Percentiles rank a stretch among this genome's conserved stretches.
These are phyloP conservation scores for Fusarium marasasianum DNA, from an alignment of 2,329 filamentous ascomycete genomes.

Conservation along the genomic window DNA sequence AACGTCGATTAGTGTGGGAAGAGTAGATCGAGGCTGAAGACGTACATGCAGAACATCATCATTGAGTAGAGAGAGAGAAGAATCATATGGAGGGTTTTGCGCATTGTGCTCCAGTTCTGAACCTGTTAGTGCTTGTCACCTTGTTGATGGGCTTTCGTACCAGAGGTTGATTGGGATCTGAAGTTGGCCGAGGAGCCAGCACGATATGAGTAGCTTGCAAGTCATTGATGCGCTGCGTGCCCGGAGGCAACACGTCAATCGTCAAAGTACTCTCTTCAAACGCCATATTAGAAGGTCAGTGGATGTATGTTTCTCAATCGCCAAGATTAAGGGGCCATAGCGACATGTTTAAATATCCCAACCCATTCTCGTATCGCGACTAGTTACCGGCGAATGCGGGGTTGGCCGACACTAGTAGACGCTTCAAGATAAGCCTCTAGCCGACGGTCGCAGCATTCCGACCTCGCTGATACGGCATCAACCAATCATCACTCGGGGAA, in stretches of 20 bases:
- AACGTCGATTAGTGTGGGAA: neutral
- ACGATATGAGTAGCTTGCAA: slow-evolving; percentile 17
- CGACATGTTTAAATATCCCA: neutral
- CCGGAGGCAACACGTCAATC: slow-evolving; percentile 11
- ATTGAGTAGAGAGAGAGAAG: slow-evolving; percentile 26
- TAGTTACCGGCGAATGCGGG: neutral
- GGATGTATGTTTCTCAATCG: too few species aligned
- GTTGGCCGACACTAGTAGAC: neutral
- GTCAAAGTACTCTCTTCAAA: neutral
- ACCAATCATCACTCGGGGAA: neutral
- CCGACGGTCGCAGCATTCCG: neutral
- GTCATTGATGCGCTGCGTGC: slow-evolving; percentile 30
- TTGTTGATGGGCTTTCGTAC: neutral
- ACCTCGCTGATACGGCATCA: neutral
- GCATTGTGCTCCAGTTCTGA: slow-evolving; percentile 28
- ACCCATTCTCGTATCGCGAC: neutral
- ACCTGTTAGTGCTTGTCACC: neutral
- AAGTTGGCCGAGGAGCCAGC: slow-evolving; percentile 28
- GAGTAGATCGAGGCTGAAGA: accelerated
- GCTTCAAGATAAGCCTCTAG: neutral
- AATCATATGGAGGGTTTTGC: slow-evolving; percentile 22
- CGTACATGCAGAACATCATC: slow-evolving; percentile 35
- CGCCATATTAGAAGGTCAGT: neutral
- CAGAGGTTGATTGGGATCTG: slow-evolving; percentile 32
- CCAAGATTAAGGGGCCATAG: neutral